Evolutionary conservation across 1,139 yeast genomes (phyloP).

Genomic region (Kurtzmaniella quercitrusa): DNA sequence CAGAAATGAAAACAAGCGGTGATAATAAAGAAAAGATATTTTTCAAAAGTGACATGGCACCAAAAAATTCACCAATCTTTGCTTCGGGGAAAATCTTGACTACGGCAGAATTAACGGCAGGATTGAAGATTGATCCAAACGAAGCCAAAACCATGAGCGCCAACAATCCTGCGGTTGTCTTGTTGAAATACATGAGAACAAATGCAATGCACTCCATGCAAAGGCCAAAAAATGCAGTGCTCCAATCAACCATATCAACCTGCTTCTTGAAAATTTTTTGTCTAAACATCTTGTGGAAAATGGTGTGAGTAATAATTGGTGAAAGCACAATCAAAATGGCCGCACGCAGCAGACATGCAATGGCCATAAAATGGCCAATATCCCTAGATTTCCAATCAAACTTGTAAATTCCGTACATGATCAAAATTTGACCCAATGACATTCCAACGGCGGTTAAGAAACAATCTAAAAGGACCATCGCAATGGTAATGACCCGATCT

Average conservation of each 20-base stretch:
- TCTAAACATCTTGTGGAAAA: slow-evolving; percentile 23
- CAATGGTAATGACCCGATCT: slow-evolving; percentile 32
- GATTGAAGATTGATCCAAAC: slow-evolving; percentile 38
- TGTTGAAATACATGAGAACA: slow-evolving; percentile 19
- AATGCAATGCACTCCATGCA: slow-evolving; percentile 42
- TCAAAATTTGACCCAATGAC: slow-evolving; percentile 35
- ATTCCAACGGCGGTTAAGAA: slow-evolving; percentile 32
- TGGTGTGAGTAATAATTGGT: slow-evolving; percentile 27
- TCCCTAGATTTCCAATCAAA: slow-evolving; percentile 59
- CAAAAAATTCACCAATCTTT: slow-evolving; percentile 37
- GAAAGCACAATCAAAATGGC: slow-evolving; percentile 29
- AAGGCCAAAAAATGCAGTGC: slow-evolving; percentile 28
- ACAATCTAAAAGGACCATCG: slow-evolving; percentile 48
- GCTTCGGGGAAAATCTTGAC: slow-evolving; percentile 38
- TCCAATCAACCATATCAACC: slow-evolving; percentile 55
- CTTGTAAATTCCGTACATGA: slow-evolving; percentile 55
- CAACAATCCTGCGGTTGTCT: slow-evolving; percentile 15
- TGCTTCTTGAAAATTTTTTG: slow-evolving; percentile 34
- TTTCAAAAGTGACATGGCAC: slow-evolving; percentile 33
- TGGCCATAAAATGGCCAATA: slow-evolving; percentile 57
- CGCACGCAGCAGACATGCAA: slow-evolving; percentile 45
- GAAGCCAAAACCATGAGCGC: slow-evolving; percentile 35
- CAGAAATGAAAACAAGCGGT: slow-evolving; percentile 24
- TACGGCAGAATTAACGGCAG: slow-evolving; percentile 32
- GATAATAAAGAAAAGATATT: slow-evolving; percentile 22